Base-by-base conservation (phyloP, 257 asterid genomes). In the Forsythia viridissima region DNA sequence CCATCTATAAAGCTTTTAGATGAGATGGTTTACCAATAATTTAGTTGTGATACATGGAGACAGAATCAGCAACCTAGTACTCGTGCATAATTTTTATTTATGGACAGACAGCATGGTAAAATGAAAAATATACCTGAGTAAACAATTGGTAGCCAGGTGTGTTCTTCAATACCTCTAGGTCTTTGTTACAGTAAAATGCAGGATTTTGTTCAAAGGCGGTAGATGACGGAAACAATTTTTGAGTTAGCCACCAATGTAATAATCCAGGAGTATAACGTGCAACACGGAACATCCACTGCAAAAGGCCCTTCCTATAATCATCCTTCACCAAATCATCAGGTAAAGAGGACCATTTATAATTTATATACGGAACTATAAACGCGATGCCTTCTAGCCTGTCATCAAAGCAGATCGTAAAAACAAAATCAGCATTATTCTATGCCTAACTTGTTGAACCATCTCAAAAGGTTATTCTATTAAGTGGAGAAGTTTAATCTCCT, bases 231-330 rank as follows among this genome's bases (percentile, higher is more conserved):
- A 95, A 95, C 65, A 95, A 18, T 57, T 93, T 93, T 80, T 92
- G 99, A 46, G 91, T 95, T 61, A 93, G 76, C 97, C 97, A 94
- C 99, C 98, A 93, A 80, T 92, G 88, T 40, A 95, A 40, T 37
- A 93, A 78, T 63, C 93, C 85, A 0, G 97, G 97, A 79, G 90
- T 78, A 43, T 85, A 85, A 40, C 89, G 86, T 5, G 90, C 88
- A 61, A 87, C 83, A 71, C 87, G 83, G 74, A 90, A 73, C 37
- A 88, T 78, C 97, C 90, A 89, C 40, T 79, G 77, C 18, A 86
- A 76, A 43, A 95, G 97, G 55, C 90, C 88, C 84, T 87, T 93
- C 9, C 97, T 88, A 79, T 92, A 90, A 67, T 91, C 99, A 74
- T 91, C 92, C 86, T 85, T 88, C 12, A 82, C 84, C 70, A 93